phyloP scores from a whole-genome alignment of 805 yeast genomes.

The Yarrowia osloensis region DNA sequence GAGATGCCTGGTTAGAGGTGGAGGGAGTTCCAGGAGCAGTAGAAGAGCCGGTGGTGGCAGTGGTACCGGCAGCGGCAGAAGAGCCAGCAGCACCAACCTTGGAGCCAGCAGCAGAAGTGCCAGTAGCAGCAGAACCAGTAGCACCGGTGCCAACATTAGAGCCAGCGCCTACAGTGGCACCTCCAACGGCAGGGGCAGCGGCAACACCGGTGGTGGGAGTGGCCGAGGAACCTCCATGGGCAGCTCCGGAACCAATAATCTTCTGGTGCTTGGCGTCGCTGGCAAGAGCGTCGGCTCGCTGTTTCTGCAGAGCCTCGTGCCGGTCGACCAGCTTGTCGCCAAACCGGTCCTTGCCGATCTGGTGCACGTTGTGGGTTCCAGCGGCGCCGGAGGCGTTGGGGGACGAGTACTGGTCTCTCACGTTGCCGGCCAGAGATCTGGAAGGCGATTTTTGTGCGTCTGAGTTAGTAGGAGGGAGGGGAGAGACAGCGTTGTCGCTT shows the following conservation, averaged over 20 bases:
- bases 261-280: neutral
- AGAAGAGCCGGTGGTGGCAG: neutral
- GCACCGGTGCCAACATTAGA: neutral
- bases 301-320: conserved; percentile 6
- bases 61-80: neutral
- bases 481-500: too few species aligned
- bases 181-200: neutral
- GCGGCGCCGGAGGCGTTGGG: neutral
- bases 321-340: neutral
- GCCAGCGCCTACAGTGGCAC: neutral
- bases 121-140: neutral
- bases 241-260: neutral
- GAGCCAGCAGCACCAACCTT: neutral
- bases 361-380: neutral
- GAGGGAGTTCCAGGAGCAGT: neutral
- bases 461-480: neutral
- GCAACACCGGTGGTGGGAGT: neutral
- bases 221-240: neutral
- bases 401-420: conserved; percentile 1
- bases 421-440: conserved; percentile 9
- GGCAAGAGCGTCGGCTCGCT: neutral
- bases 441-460: conserved; percentile 3
- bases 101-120: neutral
- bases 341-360: conserved; percentile 27
- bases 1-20: neutral